Conservation (phyloP, 768 basidiomycete species). For the Terana coerulea region DNA sequence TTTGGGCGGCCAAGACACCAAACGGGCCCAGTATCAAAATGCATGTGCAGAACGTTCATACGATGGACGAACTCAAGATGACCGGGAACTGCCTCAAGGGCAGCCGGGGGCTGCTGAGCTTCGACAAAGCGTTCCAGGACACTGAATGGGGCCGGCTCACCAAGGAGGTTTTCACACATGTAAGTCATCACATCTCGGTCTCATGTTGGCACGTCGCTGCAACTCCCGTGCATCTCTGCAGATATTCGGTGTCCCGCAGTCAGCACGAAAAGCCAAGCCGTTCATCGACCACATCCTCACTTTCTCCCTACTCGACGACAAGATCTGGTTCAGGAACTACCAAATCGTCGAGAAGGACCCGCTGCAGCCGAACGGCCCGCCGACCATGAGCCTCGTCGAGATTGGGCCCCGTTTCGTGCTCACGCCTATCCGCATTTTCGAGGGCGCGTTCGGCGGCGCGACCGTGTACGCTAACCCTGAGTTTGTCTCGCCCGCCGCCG, state of each 20-base stretch:
- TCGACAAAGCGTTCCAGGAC: conserved; percentile 87
- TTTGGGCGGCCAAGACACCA: conserved; percentile 96
- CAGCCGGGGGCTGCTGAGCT: conserved; percentile 86
- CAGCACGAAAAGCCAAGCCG: conserved; percentile 89
- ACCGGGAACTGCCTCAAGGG: conserved; percentile 98
- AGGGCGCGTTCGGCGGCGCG: conserved; percentile 93
- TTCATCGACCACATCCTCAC: conserved; percentile 98
- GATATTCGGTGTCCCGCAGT: conserved; percentile 94
- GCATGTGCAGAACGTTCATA: conserved; percentile 98
- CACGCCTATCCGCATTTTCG: conserved; percentile 96
- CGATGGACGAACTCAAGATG: conserved; percentile 99
- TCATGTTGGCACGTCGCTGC: not conserved
- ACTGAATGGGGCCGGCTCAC: conserved; percentile 82
- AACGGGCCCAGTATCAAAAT: conserved; percentile 97
- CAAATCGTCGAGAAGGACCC: conserved; percentile 98
- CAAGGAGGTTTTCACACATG: conserved; percentile 94
- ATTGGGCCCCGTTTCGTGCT: conserved; percentile 97
- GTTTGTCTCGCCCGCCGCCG: conserved; percentile 85
- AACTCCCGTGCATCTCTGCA: conserved; percentile 27
- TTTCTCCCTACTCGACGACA: conserved; percentile 92
- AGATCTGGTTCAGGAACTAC: conserved; percentile 99
- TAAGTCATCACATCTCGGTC: conserved; percentile 34
- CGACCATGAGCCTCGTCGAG: conserved; percentile 86
- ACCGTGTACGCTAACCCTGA: conserved; percentile 96
- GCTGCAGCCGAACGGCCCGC: conserved; percentile 77